Evolutionary conservation across 2,329 filamentous ascomycete species (phyloP), one percentile per base, ranked within the genome.

Genomic region (Fusarium verrucosum): DNA sequence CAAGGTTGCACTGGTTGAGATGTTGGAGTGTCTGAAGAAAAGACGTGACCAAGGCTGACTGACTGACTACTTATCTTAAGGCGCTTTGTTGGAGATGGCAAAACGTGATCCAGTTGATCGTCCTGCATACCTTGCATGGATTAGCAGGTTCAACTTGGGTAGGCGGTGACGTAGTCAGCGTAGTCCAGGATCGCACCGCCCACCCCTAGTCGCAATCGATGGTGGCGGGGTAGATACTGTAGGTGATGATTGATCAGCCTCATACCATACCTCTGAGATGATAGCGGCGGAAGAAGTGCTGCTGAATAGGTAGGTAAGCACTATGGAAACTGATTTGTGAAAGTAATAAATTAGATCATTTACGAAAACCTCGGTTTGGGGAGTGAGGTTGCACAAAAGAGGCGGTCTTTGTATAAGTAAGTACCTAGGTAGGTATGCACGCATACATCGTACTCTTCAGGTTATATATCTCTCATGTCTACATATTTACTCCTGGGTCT

Each of bases 81-180:
- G 26, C 33, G 49, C 26, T 44, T 46, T 44, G 36, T 51, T 46
- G 54, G 38, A 36, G 47, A 41, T 56, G 50, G 52, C 65, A 62
- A 50, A 64, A 50, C 46, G 46, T 64, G 65, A 70, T 68, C 54
- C 38, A 65, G 55, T 66, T 59, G 60, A 55, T 51, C 49, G 40
- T 43, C 44, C 37, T 41, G 22, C 25, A 19, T 38, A 33, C 32
- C 53, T 51, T 42, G 53, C 57, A 61, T 57, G 51, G 54, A 51
- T 57, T 52, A 67, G 33, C 35, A 50, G 43, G 55, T 46, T 44
- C 47, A 64, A 54, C 54, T 65, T 36, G 47, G 58, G 64, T 40
- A 60, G 64, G 61, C 66, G 65, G 70, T 72, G 70, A 72, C 70
- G 70, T 72, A 71, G 70, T 68, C 66, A 70, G 72, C 70, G 70